Conservation (phyloP, 2,329 filamentous ascomycete species). For the Aspergillus sp. region DNA sequence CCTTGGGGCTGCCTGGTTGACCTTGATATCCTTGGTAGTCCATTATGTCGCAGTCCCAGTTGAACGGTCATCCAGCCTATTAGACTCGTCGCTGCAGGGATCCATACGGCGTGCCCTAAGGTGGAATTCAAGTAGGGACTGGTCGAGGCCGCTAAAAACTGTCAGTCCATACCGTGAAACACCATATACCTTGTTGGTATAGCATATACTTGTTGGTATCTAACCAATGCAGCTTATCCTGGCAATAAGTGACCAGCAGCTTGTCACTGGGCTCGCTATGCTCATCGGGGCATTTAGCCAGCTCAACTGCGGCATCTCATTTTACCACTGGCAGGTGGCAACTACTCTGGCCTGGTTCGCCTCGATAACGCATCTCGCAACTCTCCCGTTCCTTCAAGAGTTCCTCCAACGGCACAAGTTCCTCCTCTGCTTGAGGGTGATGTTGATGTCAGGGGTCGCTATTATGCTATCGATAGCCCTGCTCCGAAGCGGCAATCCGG, state of each 20-base stretch:
- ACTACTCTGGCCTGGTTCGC: background rate
- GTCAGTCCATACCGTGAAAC: no score
- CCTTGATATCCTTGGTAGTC: no score
- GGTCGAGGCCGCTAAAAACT: no score
- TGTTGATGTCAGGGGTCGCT: background rate
- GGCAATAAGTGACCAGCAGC: background rate
- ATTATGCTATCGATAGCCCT: background rate
- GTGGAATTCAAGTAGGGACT: no score
- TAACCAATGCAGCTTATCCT: slow-evolving; percentile 15
- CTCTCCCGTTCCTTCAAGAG: background rate
- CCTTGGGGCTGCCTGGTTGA: no score
- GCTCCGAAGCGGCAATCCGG: background rate
- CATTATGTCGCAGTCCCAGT: no score
- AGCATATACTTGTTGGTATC: no score
- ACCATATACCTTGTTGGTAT: no score
- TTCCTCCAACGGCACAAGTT: background rate
- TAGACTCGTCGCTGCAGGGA: no score
- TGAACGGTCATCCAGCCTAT: no score
- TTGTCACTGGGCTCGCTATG: background rate
- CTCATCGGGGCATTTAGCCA: background rate
- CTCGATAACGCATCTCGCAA: background rate
- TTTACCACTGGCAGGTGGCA: background rate
- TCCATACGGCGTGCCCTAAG: no score
- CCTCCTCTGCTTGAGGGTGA: background rate
- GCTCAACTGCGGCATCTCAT: background rate